Base-by-base conservation (phyloP, 1,139 yeast species). In the Wickerhamomyces sp. region DNA sequence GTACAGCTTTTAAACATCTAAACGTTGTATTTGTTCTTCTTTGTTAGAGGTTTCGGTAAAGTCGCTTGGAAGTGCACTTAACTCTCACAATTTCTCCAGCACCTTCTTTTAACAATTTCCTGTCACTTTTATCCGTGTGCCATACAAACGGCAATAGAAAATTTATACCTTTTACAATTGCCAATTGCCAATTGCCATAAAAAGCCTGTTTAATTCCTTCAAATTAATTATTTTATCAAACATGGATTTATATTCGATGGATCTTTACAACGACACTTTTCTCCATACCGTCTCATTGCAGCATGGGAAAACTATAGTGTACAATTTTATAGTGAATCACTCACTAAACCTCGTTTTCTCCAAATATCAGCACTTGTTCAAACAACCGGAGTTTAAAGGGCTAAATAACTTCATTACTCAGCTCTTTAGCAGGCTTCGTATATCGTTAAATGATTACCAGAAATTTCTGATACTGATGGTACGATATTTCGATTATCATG, bases 391-490 rank as follows among this genome's bases (percentile, higher is more conserved):
- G 27, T 26, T 44, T 5, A 16, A 16, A n/a, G 33, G 34, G 3
- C 10, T 40, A 0, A 40, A 38, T 20, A 13, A 20, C 2, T 47
- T 47, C 15, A 18, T 42, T 3, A 18, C 25, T 2, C 25, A 7
- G 0, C 26, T 47, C 8, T 33, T 42, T 4, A 28, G 30, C n/a
- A 35, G 46, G 29, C 22, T 36, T 2, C 19, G 31, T 3, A n/a
- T 37, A 4, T 21, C 38, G 3, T 15, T 47, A n/a, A 3, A 9
- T 9, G 39, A 42, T 16, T 44, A 38, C 15, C 45, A 45, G 32
- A 42, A 30, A 19, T 17, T 45, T 7, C 10, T 45, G 14, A 38
- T 47, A 3, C 17, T 47, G n/a, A 9, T 42, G 24, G 36, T 38
- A 6, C 38, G 43, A 13, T 35, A 36, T 13, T 20, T 45, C 3